Conservation (phyloP, 441 rosid species). For the Populus trichocarpa region DNA sequence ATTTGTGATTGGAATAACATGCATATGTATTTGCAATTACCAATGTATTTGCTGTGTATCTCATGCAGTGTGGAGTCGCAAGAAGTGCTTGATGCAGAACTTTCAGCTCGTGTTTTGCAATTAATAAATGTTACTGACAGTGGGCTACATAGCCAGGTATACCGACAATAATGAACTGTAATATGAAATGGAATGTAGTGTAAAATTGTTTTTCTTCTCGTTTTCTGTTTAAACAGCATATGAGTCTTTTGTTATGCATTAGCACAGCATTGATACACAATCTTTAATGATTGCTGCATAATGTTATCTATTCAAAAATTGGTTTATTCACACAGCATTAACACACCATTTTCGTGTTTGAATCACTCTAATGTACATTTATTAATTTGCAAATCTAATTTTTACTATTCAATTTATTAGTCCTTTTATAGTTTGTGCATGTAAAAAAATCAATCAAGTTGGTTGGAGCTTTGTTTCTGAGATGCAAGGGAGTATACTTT, state of each 20-base stretch:
- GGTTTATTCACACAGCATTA: not conserved
- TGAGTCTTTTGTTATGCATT: not conserved
- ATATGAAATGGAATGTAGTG: not conserved
- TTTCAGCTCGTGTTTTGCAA: constrained; percentile 96
- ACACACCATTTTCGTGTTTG: not conserved
- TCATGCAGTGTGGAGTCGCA: constrained; percentile 86
- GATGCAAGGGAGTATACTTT: not conserved
- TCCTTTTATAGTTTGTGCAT: not conserved
- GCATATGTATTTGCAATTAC: not conserved
- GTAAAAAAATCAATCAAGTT: not conserved
- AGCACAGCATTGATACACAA: not conserved
- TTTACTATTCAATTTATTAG: not conserved
- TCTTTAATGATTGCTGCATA: not conserved
- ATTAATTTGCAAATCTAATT: not conserved
- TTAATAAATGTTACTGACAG: constrained; percentile 87
- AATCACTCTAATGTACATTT: not conserved
- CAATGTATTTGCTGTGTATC: constrained; percentile 13
- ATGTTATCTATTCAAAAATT: not conserved
- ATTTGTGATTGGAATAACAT: not conserved
- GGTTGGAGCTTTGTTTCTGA: not conserved
- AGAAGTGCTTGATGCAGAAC: constrained; percentile 98
- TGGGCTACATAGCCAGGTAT: constrained; percentile 92
- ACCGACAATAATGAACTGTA: not conserved
- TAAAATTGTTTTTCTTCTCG: not conserved
- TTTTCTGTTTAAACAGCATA: not conserved